These are phyloP conservation scores for Filobasidium uniguttulatum DNA, from an alignment of 1,284 basidiomycete species.

Conservation along the genomic window DNA sequence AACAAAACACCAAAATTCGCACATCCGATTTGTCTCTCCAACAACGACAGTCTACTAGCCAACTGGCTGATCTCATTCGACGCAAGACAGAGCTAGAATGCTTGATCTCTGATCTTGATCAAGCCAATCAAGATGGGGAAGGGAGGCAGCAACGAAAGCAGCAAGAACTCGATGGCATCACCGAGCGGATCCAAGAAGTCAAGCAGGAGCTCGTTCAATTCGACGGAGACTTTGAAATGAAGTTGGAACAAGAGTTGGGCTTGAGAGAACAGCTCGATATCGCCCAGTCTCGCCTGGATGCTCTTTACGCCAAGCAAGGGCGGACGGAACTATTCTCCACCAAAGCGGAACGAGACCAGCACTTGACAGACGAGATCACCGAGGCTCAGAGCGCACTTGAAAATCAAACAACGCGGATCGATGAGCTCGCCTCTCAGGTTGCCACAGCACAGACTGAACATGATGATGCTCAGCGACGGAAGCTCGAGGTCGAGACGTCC, in stretches of 20 bases:
- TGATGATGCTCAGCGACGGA: conserved; percentile 53
- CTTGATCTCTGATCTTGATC: conserved; percentile 62
- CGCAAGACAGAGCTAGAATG: conserved; percentile 68
- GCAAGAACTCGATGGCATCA: conserved; percentile 50
- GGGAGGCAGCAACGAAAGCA: conserved; percentile 43
- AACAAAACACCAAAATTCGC: conserved; percentile 55
- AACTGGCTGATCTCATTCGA: conserved; percentile 52
- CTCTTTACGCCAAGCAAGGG: conserved; percentile 75
- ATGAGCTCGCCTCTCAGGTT: conserved; percentile 52
- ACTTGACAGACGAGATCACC: conserved; percentile 57
- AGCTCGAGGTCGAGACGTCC: conserved; percentile 47
- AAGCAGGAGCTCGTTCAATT: conserved; percentile 51
- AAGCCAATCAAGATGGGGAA: conserved; percentile 52
- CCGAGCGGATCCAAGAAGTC: conserved; percentile 49
- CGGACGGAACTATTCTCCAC: conserved; percentile 72
- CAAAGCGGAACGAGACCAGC: conserved; percentile 65
- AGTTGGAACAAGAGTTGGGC: conserved; percentile 46
- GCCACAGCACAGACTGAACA: conserved; percentile 61
- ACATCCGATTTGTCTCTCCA: conserved; percentile 49
- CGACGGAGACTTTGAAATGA: conserved; percentile 52
- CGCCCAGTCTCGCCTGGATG: conserved; percentile 52
- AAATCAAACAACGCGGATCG: conserved; percentile 47
- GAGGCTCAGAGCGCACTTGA: conserved; percentile 50
- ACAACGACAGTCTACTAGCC: conserved; percentile 28
- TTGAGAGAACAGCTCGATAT: conserved; percentile 60